Evolutionary conservation across 257 asterid species (phyloP).

Genomic region (Salvia splendens): DNA sequence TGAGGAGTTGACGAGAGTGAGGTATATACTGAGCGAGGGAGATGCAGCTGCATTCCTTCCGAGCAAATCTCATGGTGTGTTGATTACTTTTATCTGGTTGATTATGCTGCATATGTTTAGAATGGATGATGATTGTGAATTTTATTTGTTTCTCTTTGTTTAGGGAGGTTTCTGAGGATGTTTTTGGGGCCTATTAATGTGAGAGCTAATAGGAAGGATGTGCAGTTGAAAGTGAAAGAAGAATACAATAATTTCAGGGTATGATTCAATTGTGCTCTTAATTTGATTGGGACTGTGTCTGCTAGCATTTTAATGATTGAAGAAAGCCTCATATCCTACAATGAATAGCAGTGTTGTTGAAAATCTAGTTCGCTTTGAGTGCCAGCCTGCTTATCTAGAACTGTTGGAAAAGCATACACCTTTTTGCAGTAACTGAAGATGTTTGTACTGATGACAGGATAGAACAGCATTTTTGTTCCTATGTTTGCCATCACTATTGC

Average conservation of each 20-base stretch:
- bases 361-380: constrained; percentile 7
- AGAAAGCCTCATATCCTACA: neutral
- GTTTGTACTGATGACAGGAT: constrained; percentile 61
- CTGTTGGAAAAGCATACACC: constrained; percentile 10
- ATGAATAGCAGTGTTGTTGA: neutral
- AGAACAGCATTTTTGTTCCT: constrained; percentile 78
- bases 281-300: neutral
- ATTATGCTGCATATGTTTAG: constrained; percentile 9
- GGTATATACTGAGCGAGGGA: constrained; percentile 80
- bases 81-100: neutral
- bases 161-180: constrained; percentile 93
- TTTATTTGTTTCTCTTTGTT: constrained; percentile 21
- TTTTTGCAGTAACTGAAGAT: constrained; percentile 19
- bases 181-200: constrained; percentile 96
- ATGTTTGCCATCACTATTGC: constrained; percentile 64
- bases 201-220: constrained; percentile 91
- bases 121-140: constrained; percentile 15
- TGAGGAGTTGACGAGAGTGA: constrained; percentile 76
- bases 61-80: constrained; percentile 78
- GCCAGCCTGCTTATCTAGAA: constrained; percentile 15
- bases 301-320: constrained; percentile 9
- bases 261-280: constrained; percentile 31
- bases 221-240: constrained; percentile 92
- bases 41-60: constrained; percentile 97
- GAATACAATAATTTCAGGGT: constrained; percentile 96